These are phyloP conservation scores for Ceratocystiopsis sp. DNA, from an alignment of 2,329 filamentous ascomycete genomes.

Conservation along the genomic window DNA sequence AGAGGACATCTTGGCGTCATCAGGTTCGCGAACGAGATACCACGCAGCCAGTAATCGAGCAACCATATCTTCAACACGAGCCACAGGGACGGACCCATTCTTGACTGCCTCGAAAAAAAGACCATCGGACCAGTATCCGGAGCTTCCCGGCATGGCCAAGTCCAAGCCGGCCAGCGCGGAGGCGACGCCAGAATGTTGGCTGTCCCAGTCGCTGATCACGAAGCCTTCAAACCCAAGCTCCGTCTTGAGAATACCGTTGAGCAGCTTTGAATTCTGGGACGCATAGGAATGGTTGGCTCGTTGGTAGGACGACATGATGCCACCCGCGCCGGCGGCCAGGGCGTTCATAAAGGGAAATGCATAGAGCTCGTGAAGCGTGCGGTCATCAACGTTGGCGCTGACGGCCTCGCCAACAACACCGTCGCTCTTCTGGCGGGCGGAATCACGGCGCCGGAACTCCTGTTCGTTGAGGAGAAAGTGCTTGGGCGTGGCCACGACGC, in stretches of 20 bases:
- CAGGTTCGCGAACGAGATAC: conserved; percentile 22
- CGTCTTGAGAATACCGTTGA: conserved; percentile 46
- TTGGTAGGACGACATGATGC: conserved; percentile 38
- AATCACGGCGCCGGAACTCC: conserved; percentile 29
- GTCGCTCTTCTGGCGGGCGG: conserved; percentile 26
- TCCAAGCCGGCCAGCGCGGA: conserved; percentile 59
- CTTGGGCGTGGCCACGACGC: conserved; percentile 63
- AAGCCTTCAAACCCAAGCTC: conserved; percentile 52
- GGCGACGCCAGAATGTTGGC: conserved; percentile 51
- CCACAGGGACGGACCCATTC: conserved; percentile 57
- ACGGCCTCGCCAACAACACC: conserved; percentile 28
- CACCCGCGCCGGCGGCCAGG: conserved; percentile 33
- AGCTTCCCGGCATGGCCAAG: conserved; percentile 58
- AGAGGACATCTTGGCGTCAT: conserved; percentile 25
- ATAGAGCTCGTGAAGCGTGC: conserved; percentile 45
- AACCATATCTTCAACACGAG: conserved; percentile 62
- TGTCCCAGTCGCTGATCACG: conserved; percentile 40
- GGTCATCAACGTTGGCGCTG: conserved; percentile 40
- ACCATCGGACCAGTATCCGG: background rate
- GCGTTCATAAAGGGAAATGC: conserved; percentile 49
- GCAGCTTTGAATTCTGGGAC: conserved; percentile 46
- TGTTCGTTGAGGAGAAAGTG: conserved; percentile 46
- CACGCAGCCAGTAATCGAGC: conserved; percentile 39
- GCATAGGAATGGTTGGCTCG: conserved; percentile 49
- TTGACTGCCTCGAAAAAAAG: conserved; percentile 18